These are phyloP conservation scores for Ottelia alismoides DNA, from an alignment of 106 monocot genomes.

Conservation along the genomic window DNA sequence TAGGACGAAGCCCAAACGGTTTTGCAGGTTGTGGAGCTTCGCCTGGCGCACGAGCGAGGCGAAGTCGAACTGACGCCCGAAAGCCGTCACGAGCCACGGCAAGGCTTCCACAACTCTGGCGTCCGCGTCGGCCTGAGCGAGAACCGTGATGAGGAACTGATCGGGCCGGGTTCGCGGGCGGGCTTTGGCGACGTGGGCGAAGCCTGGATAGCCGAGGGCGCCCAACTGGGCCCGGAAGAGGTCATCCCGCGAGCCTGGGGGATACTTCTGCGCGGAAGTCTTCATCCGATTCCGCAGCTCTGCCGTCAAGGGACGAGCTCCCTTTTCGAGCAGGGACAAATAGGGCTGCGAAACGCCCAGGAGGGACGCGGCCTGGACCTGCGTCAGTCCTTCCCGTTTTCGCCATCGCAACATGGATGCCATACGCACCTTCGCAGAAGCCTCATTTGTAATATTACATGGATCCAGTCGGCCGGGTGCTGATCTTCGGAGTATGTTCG, in stretches of 20 bases:
- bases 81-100: background rate
- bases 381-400: no score
- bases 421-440: no score
- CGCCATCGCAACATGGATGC: no score
- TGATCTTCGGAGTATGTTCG: no score
- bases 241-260: background rate
- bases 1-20: background rate
- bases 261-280: background rate
- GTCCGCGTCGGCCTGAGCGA: background rate
- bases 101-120: background rate
- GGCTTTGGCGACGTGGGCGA: background rate
- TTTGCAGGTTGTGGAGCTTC: background rate
- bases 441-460: no score
- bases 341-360: background rate
- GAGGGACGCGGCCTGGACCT: background rate
- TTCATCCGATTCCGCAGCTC: background rate
- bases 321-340: background rate
- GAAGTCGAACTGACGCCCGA: background rate
- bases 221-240: background rate
- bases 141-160: background rate
- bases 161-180: no score
- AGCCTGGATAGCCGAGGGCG: background rate
- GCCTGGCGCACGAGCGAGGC: background rate
- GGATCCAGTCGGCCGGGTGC: no score
- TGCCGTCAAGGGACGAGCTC: background rate